Evolutionary conservation across 139 green algal species (phyloP).

Genomic region (Chlorella sp.): DNA sequence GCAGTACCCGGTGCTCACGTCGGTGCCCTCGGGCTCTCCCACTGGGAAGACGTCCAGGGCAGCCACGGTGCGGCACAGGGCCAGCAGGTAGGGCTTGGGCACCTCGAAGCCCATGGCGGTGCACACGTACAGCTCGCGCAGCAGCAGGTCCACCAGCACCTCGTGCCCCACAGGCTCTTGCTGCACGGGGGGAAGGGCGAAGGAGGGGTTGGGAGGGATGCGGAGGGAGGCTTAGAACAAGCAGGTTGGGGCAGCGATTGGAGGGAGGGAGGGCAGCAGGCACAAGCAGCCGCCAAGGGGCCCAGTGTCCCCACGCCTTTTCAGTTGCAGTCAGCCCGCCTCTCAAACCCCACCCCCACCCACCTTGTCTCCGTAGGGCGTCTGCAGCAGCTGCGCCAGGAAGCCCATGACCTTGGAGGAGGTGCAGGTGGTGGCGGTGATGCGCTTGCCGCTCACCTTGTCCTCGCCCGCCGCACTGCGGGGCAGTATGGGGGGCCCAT

Average conservation of each 20-base stretch:
- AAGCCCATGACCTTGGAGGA: slow-evolving; percentile 50
- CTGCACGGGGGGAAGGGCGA: not conserved
- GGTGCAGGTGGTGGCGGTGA: slow-evolving; percentile 23
- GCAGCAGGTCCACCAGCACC: slow-evolving; percentile 33
- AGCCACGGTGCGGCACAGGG: slow-evolving; percentile 40
- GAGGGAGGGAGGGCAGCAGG: not conserved
- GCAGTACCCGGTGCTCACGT: too few relatives aligned
- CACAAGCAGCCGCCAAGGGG: too few relatives aligned
- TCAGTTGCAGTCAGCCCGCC: too few relatives aligned
- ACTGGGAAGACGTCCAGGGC: slow-evolving; percentile 35
- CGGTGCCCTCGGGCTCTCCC: not conserved
- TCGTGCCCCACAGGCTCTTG: slow-evolving; percentile 39
- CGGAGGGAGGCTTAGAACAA: too few relatives aligned
- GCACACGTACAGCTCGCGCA: slow-evolving; percentile 47
- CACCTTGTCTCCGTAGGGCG: slow-evolving; percentile 37
- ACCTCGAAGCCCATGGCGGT: not conserved
- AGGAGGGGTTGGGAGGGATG: too few relatives aligned
- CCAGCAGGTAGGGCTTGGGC: slow-evolving; percentile 52
- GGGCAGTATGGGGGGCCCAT: too few relatives aligned
- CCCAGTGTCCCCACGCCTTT: too few relatives aligned
- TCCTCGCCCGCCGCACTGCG: slow-evolving; percentile 35
- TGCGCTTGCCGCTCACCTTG: slow-evolving; percentile 20
- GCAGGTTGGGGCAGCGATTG: too few relatives aligned
- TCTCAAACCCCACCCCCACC: not conserved
- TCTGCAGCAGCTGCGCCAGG: slow-evolving; percentile 46